phyloP scores from a whole-genome alignment of 345 rosid species.

The Salix purpurea region DNA sequence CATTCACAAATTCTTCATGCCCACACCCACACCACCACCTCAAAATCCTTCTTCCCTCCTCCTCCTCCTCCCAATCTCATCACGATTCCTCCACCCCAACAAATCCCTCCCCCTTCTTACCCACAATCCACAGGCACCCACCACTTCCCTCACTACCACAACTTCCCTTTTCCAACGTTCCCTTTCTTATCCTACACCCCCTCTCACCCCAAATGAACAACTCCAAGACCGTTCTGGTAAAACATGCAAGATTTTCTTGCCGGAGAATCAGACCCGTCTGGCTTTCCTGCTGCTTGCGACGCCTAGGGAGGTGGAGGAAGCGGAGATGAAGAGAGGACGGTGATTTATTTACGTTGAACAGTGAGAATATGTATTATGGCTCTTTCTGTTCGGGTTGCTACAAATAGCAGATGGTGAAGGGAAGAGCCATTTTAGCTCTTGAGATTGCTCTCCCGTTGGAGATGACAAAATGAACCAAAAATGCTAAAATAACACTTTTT shows the following conservation, averaged over 20 bases:
- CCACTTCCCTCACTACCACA: too few species aligned
- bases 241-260: constrained; percentile 31
- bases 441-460: too few species aligned
- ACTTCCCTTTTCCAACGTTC: constrained; percentile 19
- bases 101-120: constrained; percentile 1
- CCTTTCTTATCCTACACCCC: constrained; percentile 34
- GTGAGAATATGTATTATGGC: too few species aligned
- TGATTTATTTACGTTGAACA: too few species aligned
- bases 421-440: too few species aligned
- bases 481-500: too few species aligned
- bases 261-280: constrained; percentile 13
- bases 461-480: too few species aligned
- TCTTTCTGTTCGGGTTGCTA: too few species aligned
- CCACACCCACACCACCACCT: constrained; percentile 19
- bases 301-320: too few species aligned
- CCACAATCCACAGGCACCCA: not conserved
- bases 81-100: constrained; percentile 9
- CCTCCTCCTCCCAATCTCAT: not conserved
- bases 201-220: constrained; percentile 26
- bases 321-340: too few species aligned
- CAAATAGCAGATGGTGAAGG: too few species aligned
- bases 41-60: not conserved
- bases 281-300: constrained; percentile 19
- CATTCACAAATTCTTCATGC: constrained; percentile 11
- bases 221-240: constrained; percentile 21